Base-by-base conservation (phyloP, 148 eudicot species). In the Vaccinium darrowii region DNA sequence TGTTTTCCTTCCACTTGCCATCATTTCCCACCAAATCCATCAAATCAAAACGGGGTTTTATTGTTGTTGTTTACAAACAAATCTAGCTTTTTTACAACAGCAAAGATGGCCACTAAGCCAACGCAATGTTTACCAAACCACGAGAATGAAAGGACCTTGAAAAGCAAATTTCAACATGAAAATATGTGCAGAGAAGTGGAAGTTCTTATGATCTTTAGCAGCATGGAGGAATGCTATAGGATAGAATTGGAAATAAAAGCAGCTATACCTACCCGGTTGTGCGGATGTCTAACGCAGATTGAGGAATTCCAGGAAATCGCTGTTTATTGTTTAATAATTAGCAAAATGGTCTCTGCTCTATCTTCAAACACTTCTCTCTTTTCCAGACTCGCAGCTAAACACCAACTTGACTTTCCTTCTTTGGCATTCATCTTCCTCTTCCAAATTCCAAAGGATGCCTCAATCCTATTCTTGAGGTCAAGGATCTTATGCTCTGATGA, bases 301-400 rank as follows among this genome's bases (percentile, higher is more conserved):
- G 97, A 67, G 94, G 86, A 75, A 90, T 87, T 43, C 94, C 94
- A 13, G 93, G 97, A 79, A 88, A 92, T 3, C 89, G 83, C 23
- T 93, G 94, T 85, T 27, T 27, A 27, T 27, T 93, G 94, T 85
- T 93, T 93, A 18, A 93, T 71, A 21, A 92, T 87, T 1, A 91
- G 87, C 57, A 93, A 87, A 39, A 93, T 81, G 16, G 94, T 93
- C 84, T 92, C 93, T 12, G 92, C 92, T 86, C 94, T 87, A 51
- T 93, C 97, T 88, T 92, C 97, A 83, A 93, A 91, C 43, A 85
- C 86, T 84, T 92, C 97, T 85, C 97, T 91, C 86, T 92, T 93
- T 87, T 92, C 97, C 76, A 91, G 81, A 85, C 94, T 93, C 67
- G 91, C 92, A 36, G 39, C 85, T 19, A 93, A 91, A 67, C 94